These are phyloP conservation scores for Lepidium sativum DNA, from an alignment of 345 rosid genomes.

Conservation along the genomic window DNA sequence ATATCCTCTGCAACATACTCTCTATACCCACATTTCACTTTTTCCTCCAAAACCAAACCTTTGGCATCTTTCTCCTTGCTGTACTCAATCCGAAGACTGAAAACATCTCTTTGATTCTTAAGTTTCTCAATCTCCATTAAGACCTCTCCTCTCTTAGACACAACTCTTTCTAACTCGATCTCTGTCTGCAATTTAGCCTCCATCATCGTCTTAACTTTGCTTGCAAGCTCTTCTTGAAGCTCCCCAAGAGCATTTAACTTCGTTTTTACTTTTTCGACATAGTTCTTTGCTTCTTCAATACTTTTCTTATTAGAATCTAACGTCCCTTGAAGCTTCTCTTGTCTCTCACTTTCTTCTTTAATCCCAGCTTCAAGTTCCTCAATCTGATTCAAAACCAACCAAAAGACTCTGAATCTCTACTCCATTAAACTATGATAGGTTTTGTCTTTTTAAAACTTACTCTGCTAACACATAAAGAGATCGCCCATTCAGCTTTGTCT, in stretches of 20 bases:
- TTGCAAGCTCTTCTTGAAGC: constrained; percentile 50
- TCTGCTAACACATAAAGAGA: constrained; percentile 45
- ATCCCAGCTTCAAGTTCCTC: constrained; percentile 45
- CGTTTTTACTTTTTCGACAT: constrained; percentile 38
- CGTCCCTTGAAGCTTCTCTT: constrained; percentile 25
- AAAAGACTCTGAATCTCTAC: not conserved
- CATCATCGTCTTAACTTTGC: constrained; percentile 32
- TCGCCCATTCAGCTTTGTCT: constrained; percentile 67
- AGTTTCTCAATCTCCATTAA: constrained; percentile 56
- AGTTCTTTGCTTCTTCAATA: constrained; percentile 30
- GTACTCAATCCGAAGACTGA: constrained; percentile 59
- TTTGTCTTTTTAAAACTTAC: constrained; percentile 22
- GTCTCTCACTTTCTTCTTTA: constrained; percentile 39
- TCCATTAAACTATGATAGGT: not conserved
- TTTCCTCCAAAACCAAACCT: constrained; percentile 30
- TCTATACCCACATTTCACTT: constrained; percentile 36
- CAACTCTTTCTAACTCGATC: constrained; percentile 40
- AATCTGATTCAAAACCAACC: constrained; percentile 28
- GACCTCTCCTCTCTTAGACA: constrained; percentile 36
- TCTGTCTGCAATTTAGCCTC: constrained; percentile 38
- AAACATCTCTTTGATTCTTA: constrained; percentile 53
- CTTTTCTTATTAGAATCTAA: constrained; percentile 38
- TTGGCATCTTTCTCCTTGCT: constrained; percentile 59
- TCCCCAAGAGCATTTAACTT: constrained; percentile 36
- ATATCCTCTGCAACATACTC: constrained; percentile 55